Percentiles rank a stretch among this genome's conserved stretches.
Conservation (phyloP, 2,329 filamentous ascomycete genomes). For the Aspergillus flavus region DNA sequence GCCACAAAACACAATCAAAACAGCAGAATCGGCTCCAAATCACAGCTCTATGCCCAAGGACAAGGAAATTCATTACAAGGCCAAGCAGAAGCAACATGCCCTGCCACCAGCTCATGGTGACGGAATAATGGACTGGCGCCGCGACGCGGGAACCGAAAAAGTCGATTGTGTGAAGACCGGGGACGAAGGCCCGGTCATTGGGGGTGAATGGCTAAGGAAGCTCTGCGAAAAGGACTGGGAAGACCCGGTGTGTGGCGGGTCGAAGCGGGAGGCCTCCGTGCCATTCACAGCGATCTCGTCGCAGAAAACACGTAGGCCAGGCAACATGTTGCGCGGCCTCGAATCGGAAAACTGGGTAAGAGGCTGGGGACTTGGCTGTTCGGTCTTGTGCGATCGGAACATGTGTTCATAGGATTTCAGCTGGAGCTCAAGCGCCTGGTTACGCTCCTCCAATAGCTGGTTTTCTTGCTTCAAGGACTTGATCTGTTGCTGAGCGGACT, state of each 20-base stretch:
- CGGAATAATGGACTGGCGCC: constrained; percentile 32
- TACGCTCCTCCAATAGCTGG: constrained; percentile 37
- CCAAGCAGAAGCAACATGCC: not conserved
- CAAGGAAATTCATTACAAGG: constrained; percentile 18
- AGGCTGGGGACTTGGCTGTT: constrained; percentile 30
- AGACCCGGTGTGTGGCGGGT: constrained; percentile 26
- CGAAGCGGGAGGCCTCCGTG: constrained; percentile 28
- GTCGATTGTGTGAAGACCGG: constrained; percentile 35
- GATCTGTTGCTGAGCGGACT: constrained; percentile 37
- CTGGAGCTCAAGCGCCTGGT: constrained; percentile 41
- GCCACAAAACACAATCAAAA: constrained; percentile 22
- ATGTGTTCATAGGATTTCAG: constrained; percentile 43
- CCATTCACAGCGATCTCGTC: constrained; percentile 33
- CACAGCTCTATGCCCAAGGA: constrained; percentile 15
- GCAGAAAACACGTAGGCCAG: constrained; percentile 39
- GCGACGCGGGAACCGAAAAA: constrained; percentile 30
- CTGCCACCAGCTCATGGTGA: constrained; percentile 18
- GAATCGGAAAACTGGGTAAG: constrained; percentile 30
- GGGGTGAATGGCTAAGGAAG: constrained; percentile 36
- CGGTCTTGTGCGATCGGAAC: constrained; percentile 40
- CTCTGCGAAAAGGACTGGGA: constrained; percentile 34
- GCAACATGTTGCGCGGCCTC: constrained; percentile 37
- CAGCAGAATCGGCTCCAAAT: constrained; percentile 13
- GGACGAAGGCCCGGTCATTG: constrained; percentile 39
- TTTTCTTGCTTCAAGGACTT: constrained; percentile 39